Percentiles rank a stretch among this genome's conserved stretches.
Conservation (phyloP, 2,329 filamentous ascomycete genomes). For the Diplodia sapinea region DNA sequence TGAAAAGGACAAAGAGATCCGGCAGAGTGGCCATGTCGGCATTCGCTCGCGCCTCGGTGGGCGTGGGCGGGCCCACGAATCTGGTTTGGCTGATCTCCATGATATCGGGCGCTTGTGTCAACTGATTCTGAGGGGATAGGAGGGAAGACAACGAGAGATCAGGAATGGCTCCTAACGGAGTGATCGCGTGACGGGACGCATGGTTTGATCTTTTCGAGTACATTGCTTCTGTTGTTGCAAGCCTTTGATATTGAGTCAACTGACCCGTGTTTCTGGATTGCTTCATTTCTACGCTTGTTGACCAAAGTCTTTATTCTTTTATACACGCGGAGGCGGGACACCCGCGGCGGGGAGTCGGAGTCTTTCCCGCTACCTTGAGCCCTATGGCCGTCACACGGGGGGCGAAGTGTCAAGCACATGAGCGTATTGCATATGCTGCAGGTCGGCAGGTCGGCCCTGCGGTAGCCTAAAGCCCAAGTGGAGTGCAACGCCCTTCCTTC, state of each 20-base stretch:
- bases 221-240: slow-evolving; percentile 9
- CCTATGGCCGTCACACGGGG: not conserved
- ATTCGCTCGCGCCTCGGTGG: not conserved
- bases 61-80: slow-evolving; percentile 8
- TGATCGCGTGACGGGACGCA: not conserved
- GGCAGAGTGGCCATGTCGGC: slow-evolving; percentile 24
- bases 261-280: slow-evolving; percentile 8
- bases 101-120: not conserved
- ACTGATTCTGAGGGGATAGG: not conserved
- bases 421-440: slow-evolving; percentile 4
- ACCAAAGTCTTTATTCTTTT: slow-evolving; percentile 24
- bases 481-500: slow-evolving; percentile 30
- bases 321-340: not conserved
- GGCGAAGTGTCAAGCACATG: slow-evolving; percentile 1
- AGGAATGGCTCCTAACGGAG: not conserved
- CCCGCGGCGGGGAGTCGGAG: not conserved
- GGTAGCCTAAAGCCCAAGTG: slow-evolving; percentile 22
- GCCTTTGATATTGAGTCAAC: not conserved
- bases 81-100: slow-evolving; percentile 9
- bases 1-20: slow-evolving; percentile 30
- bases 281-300: slow-evolving; percentile 1
- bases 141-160: not conserved
- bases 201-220: not conserved
- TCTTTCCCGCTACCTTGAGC: not conserved
- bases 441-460: not conserved